Conservation (phyloP, 108 stramenopile species). For the Stephanodiscus triporus region DNA sequence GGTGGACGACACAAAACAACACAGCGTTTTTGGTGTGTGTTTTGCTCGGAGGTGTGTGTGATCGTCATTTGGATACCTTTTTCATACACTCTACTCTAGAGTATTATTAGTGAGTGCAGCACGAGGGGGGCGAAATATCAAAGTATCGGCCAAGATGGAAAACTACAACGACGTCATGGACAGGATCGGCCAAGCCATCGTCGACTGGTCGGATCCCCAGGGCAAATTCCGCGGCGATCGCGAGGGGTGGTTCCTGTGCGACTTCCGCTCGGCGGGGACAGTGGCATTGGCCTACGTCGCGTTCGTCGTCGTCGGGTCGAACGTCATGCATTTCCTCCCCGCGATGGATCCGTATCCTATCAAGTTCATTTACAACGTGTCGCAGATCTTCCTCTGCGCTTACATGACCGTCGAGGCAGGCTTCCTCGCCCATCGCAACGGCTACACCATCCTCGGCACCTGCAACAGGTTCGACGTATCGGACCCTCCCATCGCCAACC, state of each 20-base stretch:
- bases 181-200: constrained; percentile 71
- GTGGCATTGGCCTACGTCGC: constrained; percentile 81
- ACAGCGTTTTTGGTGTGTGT: too few species aligned
- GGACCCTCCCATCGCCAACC: constrained; percentile 85
- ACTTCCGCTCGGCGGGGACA: constrained; percentile 78
- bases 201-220: constrained; percentile 78
- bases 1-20: too few species aligned
- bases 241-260: constrained; percentile 85
- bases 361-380: constrained; percentile 98
- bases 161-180: constrained; percentile 64
- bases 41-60: too few species aligned
- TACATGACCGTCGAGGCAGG: constrained; percentile 98
- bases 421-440: constrained; percentile 88
- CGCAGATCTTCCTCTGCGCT: constrained; percentile 97
- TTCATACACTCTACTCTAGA: neutral
- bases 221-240: constrained; percentile 67
- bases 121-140: neutral
- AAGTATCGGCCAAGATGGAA: constrained; percentile 45
- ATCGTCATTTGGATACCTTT: neutral
- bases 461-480: constrained; percentile 80
- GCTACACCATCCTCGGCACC: constrained; percentile 77
- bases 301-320: constrained; percentile 83
- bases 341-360: constrained; percentile 90
- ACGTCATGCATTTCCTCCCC: constrained; percentile 66
- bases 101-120: too few species aligned